Conservation (phyloP, 495 filamentous ascomycete genomes). For the Tuber calosporum region DNA sequence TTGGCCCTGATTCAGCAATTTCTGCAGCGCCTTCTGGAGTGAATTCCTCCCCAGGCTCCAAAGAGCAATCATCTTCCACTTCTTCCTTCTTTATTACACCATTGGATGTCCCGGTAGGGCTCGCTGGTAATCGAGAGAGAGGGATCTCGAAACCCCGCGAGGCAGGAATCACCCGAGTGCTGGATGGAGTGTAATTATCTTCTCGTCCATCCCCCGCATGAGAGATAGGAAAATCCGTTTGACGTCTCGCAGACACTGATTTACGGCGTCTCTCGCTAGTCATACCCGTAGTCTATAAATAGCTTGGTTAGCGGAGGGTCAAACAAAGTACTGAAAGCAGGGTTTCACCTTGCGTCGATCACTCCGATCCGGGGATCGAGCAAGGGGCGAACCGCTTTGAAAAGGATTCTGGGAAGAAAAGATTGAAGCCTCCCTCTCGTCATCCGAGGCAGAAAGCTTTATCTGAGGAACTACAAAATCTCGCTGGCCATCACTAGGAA, state of each 20-base stretch:
- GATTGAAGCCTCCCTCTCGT: conserved; percentile 41
- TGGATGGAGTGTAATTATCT: conserved; percentile 17
- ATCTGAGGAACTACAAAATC: conserved; percentile 16
- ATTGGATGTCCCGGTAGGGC: conserved; percentile 34
- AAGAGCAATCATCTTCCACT: conserved; percentile 43
- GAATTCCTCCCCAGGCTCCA: conserved; percentile 79
- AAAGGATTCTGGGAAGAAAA: conserved; percentile 93
- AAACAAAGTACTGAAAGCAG: not conserved
- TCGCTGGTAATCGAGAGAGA: conserved; percentile 44
- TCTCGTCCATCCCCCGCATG: conserved; percentile 19
- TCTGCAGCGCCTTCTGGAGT: conserved; percentile 78
- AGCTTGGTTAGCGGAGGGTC: conserved; percentile 6
- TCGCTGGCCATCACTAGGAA: conserved; percentile 26
- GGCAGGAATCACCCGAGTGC: conserved; percentile 31
- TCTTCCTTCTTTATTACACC: conserved; percentile 41
- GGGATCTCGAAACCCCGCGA: conserved; percentile 51
- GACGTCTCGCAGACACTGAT: conserved; percentile 30
- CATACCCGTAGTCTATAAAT: conserved; percentile 18
- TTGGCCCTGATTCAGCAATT: conserved; percentile 56
- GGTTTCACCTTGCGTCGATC: conserved; percentile 34
- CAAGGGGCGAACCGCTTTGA: conserved; percentile 60
- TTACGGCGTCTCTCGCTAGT: conserved; percentile 30
- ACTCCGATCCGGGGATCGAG: conserved; percentile 25
- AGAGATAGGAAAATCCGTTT: conserved; percentile 28
- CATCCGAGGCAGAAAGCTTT: conserved; percentile 43